Percentiles rank a stretch among this genome's conserved stretches.
Evolutionary conservation across 768 basidiomycete genomes (phyloP).

Genomic region (Mrakia gelida): DNA sequence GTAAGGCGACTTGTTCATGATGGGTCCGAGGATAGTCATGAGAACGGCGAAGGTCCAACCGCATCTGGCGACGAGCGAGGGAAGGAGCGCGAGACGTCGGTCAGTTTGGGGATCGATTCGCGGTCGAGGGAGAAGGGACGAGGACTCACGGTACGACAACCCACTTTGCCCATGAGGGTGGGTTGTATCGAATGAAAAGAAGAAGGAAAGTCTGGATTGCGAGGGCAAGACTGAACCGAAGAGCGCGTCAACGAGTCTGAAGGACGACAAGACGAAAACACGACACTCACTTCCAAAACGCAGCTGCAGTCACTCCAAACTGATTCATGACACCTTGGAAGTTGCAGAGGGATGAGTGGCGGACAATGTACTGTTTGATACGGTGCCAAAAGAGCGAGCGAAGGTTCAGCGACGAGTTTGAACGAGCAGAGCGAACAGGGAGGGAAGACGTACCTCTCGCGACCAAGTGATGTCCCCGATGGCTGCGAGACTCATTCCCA

Average conservation of each 20-base stretch:
- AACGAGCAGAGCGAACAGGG: no score
- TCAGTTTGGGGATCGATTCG: no score
- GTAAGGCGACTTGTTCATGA: not conserved
- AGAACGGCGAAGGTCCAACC: not conserved
- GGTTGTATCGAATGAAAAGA: not conserved
- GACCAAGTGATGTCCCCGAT: not conserved
- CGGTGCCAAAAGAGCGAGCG: no score
- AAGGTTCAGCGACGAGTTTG: no score
- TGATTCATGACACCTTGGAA: not conserved
- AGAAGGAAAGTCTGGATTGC: not conserved
- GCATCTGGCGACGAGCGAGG: no score
- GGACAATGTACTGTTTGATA: not conserved
- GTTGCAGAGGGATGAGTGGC: not conserved
- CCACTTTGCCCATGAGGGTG: not conserved
- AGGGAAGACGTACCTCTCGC: no score
- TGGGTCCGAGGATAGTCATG: slow-evolving; percentile 1
- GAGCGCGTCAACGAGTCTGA: no score
- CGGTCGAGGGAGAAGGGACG: no score
- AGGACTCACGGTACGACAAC: not conserved
- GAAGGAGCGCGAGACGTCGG: no score
- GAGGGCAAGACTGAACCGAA: not conserved
- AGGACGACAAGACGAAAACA: no score
- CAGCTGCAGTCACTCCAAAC: not conserved
- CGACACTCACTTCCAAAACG: no score
- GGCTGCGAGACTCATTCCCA: not conserved